Base-by-base conservation (phyloP, 345 rosid species). In the Gossypium longicalyx region DNA sequence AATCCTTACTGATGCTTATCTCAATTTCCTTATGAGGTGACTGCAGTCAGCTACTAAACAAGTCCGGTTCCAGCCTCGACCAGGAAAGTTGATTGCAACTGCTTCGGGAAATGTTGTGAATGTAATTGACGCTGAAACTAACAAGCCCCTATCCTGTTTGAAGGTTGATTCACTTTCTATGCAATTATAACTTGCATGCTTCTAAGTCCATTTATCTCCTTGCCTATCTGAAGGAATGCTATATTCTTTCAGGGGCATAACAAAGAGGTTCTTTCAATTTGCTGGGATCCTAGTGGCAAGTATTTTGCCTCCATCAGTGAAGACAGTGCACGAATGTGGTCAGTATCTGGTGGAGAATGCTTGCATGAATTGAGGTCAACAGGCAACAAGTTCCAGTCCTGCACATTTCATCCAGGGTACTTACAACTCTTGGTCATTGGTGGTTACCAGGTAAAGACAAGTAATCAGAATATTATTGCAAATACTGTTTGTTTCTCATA, bases 321-420 rank as follows among this genome's bases (percentile, higher is more conserved):
- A 76, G 81, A 83, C 34, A 68, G 70, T 54, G 79, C 80, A 25
- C 69, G 67, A 29, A 11, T 77, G 17, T 83, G 83, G 81, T 83
- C 85, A 23, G 67, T 34, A 11, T 23, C 73, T 6, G 67, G 59
- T 4, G 70, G 73, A 69, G 72, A 68, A 41, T 83, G 80, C 71
- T 27, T 69, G 45, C 66, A 52, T 22, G 73, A 77, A 58, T 15
- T 83, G 77, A 52, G 11, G 19, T 72, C 81, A 27, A 62, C 61
- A 47, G 83, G 80, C 59, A 72, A 80, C 76, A 80, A 80, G 77
- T 80, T 83, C 67, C 85, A 48, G 27, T 77, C 81, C 7, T 77
- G 81, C 74, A 72, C 70, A 34, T 83, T 80, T 71, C 83, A 83
- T 73, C 83, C 81, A 12, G 49, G 56, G 25, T 61, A 77, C 74